Evolutionary conservation across 2,329 filamentous ascomycete species (phyloP), one percentile per base, ranked within the genome.

Genomic region (Fusarium sp.): DNA sequence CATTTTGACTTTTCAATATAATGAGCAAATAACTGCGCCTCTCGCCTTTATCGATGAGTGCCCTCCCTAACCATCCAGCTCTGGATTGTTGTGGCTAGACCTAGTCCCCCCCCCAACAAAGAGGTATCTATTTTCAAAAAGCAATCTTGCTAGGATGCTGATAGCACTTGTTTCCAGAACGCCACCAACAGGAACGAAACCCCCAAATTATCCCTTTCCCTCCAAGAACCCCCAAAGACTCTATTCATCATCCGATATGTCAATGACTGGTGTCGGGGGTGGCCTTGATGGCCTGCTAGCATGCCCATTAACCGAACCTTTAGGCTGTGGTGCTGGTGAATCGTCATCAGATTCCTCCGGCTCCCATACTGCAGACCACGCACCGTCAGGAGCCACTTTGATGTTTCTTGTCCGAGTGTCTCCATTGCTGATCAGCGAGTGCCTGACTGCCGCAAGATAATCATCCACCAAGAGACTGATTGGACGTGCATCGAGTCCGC

Each of bases 401-500:
- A 85, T 81, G 18, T 64, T 77, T 72, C 77, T 83, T n/a, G 77
- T 77, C n/a, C 69, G 60, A 3, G 44, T 56, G 15, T 75, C 71
- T 4, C 77, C 74, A 11, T 63, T 61, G 17, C 66, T 61, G 9
- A 78, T 36, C 13, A 97, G 84, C 52, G 87, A 80, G 3, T 81
- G 77, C 20, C 90, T 87, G 1, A 98, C 90, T 0, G 88, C 82
- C 18, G 86, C 79, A 49, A 98, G 85, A 79, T 95, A 98, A 4
- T 89, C 89, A 78, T 98, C 95, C 11, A 96, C 84, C 5, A 90
- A 81, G 3, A 98, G 87, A 69, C 85, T 89, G 31, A 86, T 85
- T 1, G 96, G 96, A 20, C 95, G 89, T 17, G 93, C 94, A 81
- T 98, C 95, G 38, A 84, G 85, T 33, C 87, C 86, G 81, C 96